These are phyloP conservation scores for Colletotrichum agaves DNA, from an alignment of 2,329 filamentous ascomycete genomes.

Conservation along the genomic window DNA sequence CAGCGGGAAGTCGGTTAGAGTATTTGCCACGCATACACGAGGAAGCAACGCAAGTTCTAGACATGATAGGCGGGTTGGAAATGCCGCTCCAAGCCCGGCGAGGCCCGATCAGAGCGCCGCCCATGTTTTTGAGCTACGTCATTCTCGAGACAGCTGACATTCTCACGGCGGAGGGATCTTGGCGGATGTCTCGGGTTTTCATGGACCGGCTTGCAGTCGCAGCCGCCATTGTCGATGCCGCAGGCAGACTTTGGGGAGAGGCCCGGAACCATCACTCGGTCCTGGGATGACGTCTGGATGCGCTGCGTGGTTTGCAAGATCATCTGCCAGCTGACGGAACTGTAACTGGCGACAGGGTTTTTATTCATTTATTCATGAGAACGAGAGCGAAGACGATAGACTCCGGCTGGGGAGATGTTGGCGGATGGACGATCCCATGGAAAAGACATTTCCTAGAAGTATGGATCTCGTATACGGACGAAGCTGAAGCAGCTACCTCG, in stretches of 20 bases:
- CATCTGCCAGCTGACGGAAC: slow-evolving; percentile 43
- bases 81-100: slow-evolving; percentile 47
- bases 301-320: slow-evolving; percentile 48
- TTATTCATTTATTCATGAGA: slow-evolving; percentile 43
- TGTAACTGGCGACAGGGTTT: slow-evolving; percentile 46
- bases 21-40: slow-evolving; percentile 61
- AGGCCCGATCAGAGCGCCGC: slow-evolving; percentile 55
- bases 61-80: slow-evolving; percentile 56
- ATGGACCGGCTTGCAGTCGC: slow-evolving; percentile 66
- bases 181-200: slow-evolving; percentile 58
- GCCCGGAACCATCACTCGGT: slow-evolving; percentile 61
- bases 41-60: slow-evolving; percentile 64
- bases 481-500: slow-evolving; percentile 15
- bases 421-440: slow-evolving; percentile 50
- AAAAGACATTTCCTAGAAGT: slow-evolving; percentile 48
- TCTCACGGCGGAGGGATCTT: slow-evolving; percentile 69
- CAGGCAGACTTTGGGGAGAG: slow-evolving; percentile 69
- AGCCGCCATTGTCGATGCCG: slow-evolving; percentile 63
- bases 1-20: slow-evolving; percentile 52
- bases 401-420: slow-evolving; percentile 42
- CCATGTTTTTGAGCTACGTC: slow-evolving; percentile 71
- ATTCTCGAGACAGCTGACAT: slow-evolving; percentile 74
- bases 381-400: slow-evolving; percentile 44
- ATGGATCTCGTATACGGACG: slow-evolving; percentile 51
- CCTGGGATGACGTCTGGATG: slow-evolving; percentile 53